Percentiles rank a stretch among this genome's conserved stretches.
These are phyloP conservation scores for Cystobasidium onofrii DNA, from an alignment of 768 basidiomycete genomes.

Conservation along the genomic window DNA sequence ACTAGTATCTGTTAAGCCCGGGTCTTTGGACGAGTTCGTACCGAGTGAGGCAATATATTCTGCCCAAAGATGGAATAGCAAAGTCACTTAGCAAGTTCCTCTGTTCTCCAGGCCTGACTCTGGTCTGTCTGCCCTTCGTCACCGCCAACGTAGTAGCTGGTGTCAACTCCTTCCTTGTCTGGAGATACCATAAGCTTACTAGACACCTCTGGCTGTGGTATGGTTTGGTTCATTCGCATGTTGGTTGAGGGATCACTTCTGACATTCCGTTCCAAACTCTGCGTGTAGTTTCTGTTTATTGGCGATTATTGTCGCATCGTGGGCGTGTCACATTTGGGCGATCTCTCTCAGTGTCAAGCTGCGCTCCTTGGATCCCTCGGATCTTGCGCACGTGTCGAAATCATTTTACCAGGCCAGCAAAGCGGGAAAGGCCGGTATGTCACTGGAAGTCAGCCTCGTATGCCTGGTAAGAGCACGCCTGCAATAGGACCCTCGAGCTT, in stretches of 20 bases:
- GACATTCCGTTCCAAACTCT: not conserved
- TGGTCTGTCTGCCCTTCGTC: not conserved
- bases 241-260: not conserved
- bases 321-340: not conserved
- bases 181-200: not conserved
- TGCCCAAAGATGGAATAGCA: too few species aligned
- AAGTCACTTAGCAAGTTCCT: too few species aligned
- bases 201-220: not conserved
- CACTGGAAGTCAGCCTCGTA: not conserved
- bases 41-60: not conserved
- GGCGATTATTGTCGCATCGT: not conserved
- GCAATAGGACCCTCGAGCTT: not conserved
- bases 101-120: not conserved
- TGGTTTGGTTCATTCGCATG: too few species aligned
- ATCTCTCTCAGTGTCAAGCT: not conserved
- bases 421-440: not conserved
- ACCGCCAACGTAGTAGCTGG: not conserved
- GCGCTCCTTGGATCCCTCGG: not conserved
- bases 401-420: not conserved
- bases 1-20: not conserved
- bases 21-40: not conserved
- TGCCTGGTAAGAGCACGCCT: not conserved
- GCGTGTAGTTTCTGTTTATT: not conserved
- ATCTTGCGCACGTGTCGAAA: not conserved
- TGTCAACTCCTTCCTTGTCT: not conserved